Evolutionary conservation across 768 basidiomycete genomes (phyloP).

Genomic region (Serendipita sp.): DNA sequence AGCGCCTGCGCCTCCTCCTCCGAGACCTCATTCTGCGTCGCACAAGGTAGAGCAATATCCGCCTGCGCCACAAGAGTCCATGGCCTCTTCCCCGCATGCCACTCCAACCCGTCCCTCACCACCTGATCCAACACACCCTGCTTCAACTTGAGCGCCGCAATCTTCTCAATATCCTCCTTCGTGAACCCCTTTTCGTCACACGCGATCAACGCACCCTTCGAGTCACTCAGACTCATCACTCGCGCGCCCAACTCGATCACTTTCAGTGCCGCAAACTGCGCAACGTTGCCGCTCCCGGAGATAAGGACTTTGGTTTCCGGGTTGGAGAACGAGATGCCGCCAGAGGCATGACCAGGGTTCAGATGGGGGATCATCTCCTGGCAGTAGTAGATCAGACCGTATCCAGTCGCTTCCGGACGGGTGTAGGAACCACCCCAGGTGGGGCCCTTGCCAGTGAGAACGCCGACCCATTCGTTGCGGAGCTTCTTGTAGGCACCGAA

Average conservation of each 20-base stretch:
- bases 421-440: constrained; percentile 60
- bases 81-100: constrained; percentile 43
- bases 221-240: constrained; percentile 60
- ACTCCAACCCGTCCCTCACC: constrained; percentile 29
- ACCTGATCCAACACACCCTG: constrained; percentile 31
- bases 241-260: constrained; percentile 60
- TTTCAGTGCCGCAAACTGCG: constrained; percentile 61
- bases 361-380: constrained; percentile 38
- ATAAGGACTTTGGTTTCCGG: constrained; percentile 36
- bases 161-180: constrained; percentile 35
- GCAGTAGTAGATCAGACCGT: constrained; percentile 55
- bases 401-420: constrained; percentile 59
- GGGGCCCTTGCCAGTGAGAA: constrained; percentile 58
- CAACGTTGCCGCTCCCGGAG: constrained; percentile 60
- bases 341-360: constrained; percentile 36
- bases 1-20: constrained; percentile 55
- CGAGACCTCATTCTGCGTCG: constrained; percentile 57
- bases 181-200: constrained; percentile 38
- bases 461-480: constrained; percentile 51
- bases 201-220: constrained; percentile 48
- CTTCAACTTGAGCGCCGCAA: constrained; percentile 40
- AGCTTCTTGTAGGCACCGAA: constrained; percentile 67
- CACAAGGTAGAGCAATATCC: constrained; percentile 54
- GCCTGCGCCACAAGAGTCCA: constrained; percentile 48
- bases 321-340: constrained; percentile 21